These are phyloP conservation scores for Dothistroma pini DNA, from an alignment of 2,329 filamentous ascomycete species.

Conservation along the genomic window DNA sequence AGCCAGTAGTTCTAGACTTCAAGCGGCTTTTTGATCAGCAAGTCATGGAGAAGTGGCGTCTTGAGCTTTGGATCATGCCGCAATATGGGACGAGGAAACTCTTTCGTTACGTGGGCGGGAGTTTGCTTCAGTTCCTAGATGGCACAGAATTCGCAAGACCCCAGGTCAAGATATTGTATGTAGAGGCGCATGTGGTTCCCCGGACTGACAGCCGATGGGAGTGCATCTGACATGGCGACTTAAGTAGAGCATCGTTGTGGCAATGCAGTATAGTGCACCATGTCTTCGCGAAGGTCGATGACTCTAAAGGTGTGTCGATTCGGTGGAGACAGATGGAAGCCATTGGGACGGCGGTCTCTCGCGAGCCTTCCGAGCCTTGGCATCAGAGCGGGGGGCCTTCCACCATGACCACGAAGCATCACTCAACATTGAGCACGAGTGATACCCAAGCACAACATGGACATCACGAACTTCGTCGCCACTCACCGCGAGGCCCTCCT, in stretches of 20 bases:
- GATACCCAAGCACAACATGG: constrained; percentile 55
- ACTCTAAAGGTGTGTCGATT: too few species aligned
- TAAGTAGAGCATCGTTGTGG: too few species aligned
- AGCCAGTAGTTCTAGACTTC: constrained; percentile 6
- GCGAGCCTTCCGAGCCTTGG: too few species aligned
- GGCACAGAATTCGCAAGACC: neutral
- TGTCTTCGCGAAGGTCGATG: too few species aligned
- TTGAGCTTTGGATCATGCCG: constrained; percentile 15
- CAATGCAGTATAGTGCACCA: too few species aligned
- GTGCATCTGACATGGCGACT: neutral
- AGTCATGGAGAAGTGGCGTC: constrained; percentile 4
- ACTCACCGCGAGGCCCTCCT: constrained; percentile 78
- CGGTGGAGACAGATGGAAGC: too few species aligned
- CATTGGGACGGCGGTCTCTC: too few species aligned
- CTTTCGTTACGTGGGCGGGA: constrained; percentile 5
- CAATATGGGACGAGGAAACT: constrained; percentile 10
- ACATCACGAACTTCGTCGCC: constrained; percentile 82
- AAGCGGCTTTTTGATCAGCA: neutral
- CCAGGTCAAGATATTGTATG: constrained; percentile 12
- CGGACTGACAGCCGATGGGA: neutral
- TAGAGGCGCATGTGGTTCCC: constrained; percentile 16
- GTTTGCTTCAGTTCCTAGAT: constrained; percentile 10
- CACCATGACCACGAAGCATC: too few species aligned
- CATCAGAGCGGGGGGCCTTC: too few species aligned
- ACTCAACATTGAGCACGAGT: neutral